These are phyloP conservation scores for Volvariella volvacea DNA, from an alignment of 1,284 basidiomycete species.

Conservation along the genomic window DNA sequence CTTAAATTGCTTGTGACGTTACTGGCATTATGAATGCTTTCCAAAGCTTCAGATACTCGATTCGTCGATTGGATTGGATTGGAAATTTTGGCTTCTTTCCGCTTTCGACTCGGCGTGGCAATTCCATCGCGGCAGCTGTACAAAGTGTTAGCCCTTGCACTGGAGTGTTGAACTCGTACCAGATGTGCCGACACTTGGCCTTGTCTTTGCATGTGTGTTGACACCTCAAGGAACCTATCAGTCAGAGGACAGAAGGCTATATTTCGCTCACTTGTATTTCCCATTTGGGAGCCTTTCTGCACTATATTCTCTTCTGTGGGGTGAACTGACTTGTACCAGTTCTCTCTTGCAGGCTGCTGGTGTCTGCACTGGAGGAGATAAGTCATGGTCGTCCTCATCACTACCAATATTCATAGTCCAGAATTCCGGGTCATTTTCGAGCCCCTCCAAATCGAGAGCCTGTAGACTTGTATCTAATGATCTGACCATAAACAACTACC, in stretches of 20 bases:
- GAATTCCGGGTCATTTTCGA: constrained; percentile 60
- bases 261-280: constrained; percentile 31
- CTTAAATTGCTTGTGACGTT: constrained; percentile 4
- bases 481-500: constrained; percentile 4
- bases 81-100: background rate
- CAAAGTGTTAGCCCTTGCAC: background rate
- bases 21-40: constrained; percentile 4
- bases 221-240: constrained; percentile 40
- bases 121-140: constrained; percentile 68
- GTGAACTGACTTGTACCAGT: too few species aligned
- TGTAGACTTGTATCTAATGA: constrained; percentile 19
- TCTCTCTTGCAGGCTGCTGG: too few species aligned
- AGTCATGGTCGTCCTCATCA: background rate
- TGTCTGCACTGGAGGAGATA: too few species aligned
- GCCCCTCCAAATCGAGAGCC: constrained; percentile 57
- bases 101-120: constrained; percentile 37
- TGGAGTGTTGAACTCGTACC: constrained; percentile 34
- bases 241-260: constrained; percentile 11
- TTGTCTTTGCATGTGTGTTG: constrained; percentile 80
- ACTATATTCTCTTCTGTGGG: too few species aligned
- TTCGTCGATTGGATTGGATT: background rate
- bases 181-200: constrained; percentile 62
- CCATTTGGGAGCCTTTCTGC: constrained; percentile 28
- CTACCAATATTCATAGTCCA: constrained; percentile 48
- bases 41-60: background rate